These are phyloP conservation scores for Botrytis hyacinthi DNA, from an alignment of 2,329 filamentous ascomycete genomes.

Conservation along the genomic window DNA sequence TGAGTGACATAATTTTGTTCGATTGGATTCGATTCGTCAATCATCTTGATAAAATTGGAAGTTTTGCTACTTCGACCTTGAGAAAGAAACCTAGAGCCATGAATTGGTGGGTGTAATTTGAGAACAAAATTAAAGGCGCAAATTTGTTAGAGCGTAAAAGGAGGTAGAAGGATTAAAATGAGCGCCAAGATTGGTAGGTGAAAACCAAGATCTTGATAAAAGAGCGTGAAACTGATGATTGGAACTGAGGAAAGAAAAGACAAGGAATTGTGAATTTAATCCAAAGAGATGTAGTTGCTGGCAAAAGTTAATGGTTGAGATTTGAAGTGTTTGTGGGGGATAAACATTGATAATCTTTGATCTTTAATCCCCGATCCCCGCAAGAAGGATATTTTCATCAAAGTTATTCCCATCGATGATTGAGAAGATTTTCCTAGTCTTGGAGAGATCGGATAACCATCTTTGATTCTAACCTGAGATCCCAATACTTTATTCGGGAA, in stretches of 20 bases:
- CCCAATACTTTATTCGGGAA: background rate
- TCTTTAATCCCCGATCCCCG: background rate
- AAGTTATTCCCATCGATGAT: background rate
- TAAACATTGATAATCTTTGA: background rate
- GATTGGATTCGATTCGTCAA: background rate
- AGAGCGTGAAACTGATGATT: no score
- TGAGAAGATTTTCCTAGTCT: background rate
- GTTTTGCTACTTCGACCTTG: no score
- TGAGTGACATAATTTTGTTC: background rate
- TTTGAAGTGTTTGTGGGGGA: background rate
- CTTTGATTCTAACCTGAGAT: background rate
- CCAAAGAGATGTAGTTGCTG: background rate
- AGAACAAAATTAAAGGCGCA: no score
- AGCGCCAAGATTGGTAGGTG: background rate
- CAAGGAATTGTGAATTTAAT: background rate
- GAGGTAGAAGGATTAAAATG: background rate
- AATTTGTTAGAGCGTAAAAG: background rate
- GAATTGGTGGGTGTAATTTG: background rate
- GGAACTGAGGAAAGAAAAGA: no score
- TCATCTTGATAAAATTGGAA: background rate
- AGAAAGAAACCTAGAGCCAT: background rate
- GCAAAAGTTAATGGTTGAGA: background rate
- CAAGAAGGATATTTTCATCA: background rate
- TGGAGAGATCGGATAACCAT: background rate
- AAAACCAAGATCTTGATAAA: background rate